Percentiles rank a stretch among this genome's conserved stretches.
phyloP scores from a whole-genome alignment of 2,329 filamentous ascomycete genomes.

The Penicillium concentricum region DNA sequence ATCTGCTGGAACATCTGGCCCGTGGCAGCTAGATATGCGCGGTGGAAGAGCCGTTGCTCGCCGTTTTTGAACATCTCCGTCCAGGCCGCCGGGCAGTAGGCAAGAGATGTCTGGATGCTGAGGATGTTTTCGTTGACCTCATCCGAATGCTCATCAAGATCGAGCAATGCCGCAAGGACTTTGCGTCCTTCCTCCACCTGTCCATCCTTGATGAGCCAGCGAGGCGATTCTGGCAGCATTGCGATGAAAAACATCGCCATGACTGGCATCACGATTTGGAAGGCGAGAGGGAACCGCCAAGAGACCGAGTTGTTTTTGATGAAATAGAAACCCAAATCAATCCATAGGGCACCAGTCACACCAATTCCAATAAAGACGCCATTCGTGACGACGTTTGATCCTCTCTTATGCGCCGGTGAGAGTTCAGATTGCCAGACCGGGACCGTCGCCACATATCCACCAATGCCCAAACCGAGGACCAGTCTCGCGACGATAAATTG shows the following conservation, averaged over 20 bases:
- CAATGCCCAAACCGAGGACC: slow-evolving; percentile 47
- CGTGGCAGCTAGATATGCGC: slow-evolving; percentile 48
- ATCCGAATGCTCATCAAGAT: slow-evolving; percentile 29
- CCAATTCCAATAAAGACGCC: slow-evolving; percentile 47
- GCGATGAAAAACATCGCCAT: slow-evolving; percentile 28
- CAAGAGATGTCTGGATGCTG: slow-evolving; percentile 48
- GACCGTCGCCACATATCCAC: slow-evolving; percentile 36
- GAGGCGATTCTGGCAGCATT: slow-evolving; percentile 36
- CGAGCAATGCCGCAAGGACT: slow-evolving; percentile 18
- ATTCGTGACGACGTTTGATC: slow-evolving; percentile 22
- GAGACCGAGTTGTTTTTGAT: slow-evolving; percentile 29
- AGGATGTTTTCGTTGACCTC: slow-evolving; percentile 46
- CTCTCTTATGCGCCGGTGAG: slow-evolving; percentile 18
- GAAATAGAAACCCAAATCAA: slow-evolving; percentile 43
- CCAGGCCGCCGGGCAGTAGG: slow-evolving; percentile 46
- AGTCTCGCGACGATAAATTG: slow-evolving; percentile 50
- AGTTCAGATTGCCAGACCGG: slow-evolving; percentile 17
- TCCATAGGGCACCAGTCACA: slow-evolving; percentile 47
- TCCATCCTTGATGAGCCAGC: slow-evolving; percentile 33
- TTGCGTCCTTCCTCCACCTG: slow-evolving; percentile 24
- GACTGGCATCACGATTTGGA: slow-evolving; percentile 32
- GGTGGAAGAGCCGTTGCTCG: slow-evolving; percentile 50
- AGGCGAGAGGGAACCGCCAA: slow-evolving; percentile 43
- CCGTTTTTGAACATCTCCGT: slow-evolving; percentile 54
- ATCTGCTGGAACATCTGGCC: slow-evolving; percentile 51